These are phyloP conservation scores for Auriculariales sp. DNA, from an alignment of 768 basidiomycete genomes.

Conservation along the genomic window DNA sequence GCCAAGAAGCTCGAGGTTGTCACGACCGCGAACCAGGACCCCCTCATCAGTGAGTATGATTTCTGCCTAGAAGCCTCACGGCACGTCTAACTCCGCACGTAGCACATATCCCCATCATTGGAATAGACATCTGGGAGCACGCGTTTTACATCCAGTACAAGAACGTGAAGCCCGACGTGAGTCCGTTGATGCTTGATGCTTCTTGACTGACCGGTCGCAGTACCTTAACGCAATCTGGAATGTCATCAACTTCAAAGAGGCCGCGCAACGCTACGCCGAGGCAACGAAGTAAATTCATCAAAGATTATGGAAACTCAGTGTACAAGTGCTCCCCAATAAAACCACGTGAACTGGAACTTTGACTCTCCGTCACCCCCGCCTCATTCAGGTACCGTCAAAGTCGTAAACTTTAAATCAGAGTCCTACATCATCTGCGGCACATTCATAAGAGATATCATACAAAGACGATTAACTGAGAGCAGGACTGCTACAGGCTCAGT, in stretches of 20 bases:
- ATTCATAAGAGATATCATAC: no score
- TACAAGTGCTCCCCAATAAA: no score
- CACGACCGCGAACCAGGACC: constrained; percentile 95
- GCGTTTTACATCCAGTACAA: constrained; percentile 94
- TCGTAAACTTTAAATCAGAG: no score
- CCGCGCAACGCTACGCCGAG: constrained; percentile 47
- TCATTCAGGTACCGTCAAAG: no score
- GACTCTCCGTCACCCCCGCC: no score
- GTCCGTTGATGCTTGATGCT: constrained; percentile 17
- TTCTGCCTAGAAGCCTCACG: not conserved
- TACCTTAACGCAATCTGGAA: constrained; percentile 69
- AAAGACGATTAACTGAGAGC: no score
- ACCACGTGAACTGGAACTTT: no score
- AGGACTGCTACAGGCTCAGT: no score
- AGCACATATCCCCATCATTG: constrained; percentile 64
- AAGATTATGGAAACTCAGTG: no score
- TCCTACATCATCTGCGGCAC: no score
- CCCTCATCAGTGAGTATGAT: constrained; percentile 36
- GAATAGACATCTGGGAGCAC: constrained; percentile 93
- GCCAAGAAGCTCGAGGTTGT: constrained; percentile 74
- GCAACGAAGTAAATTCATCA: constrained; percentile 3
- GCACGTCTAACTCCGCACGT: not conserved
- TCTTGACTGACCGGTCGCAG: constrained; percentile 18
- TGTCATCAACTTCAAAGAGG: constrained; percentile 60
- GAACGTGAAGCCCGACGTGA: constrained; percentile 84